Evolutionary conservation across 768 basidiomycete genomes (phyloP).

Genomic region (Pulveroboletus sp.): DNA sequence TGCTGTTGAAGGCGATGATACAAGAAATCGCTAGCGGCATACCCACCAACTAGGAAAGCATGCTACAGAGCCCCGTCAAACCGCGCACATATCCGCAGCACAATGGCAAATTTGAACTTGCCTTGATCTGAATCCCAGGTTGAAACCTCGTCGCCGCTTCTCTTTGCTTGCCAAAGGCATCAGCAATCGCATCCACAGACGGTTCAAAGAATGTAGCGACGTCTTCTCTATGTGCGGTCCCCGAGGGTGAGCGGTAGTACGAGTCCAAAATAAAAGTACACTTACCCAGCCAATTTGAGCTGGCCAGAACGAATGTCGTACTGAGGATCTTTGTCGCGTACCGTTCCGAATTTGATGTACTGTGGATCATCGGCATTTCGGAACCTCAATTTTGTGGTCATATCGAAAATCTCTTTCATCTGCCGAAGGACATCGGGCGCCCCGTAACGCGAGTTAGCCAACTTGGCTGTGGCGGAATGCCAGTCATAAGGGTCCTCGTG

Average conservation of each 20-base stretch:
- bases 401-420: conserved; percentile 36
- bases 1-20: conserved; percentile 7
- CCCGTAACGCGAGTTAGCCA: conserved; percentile 29
- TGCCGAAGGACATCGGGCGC: conserved; percentile 27
- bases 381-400: conserved; percentile 37
- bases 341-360: conserved; percentile 38
- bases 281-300: conserved; percentile 33
- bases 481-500: neutral
- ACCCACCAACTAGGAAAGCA: conserved; percentile 15
- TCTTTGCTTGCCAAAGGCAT: conserved; percentile 15
- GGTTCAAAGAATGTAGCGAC: conserved; percentile 13
- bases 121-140: conserved; percentile 5
- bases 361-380: conserved; percentile 32
- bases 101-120: too few relatives aligned
- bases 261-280: too few relatives aligned
- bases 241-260: too few relatives aligned
- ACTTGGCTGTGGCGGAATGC: conserved; percentile 18
- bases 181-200: conserved; percentile 10
- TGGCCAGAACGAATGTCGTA: conserved; percentile 36
- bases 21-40: conserved; percentile 12
- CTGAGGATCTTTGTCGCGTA: conserved; percentile 32
- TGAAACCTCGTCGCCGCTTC: too few relatives aligned
- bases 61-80: neutral
- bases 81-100: neutral
- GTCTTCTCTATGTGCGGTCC: too few relatives aligned